A percentile compares a stretch with the other conserved stretches of the same genome.
Conservation (phyloP, 1,139 yeast genomes). For the Lodderomyces oxycetoniae region DNA sequence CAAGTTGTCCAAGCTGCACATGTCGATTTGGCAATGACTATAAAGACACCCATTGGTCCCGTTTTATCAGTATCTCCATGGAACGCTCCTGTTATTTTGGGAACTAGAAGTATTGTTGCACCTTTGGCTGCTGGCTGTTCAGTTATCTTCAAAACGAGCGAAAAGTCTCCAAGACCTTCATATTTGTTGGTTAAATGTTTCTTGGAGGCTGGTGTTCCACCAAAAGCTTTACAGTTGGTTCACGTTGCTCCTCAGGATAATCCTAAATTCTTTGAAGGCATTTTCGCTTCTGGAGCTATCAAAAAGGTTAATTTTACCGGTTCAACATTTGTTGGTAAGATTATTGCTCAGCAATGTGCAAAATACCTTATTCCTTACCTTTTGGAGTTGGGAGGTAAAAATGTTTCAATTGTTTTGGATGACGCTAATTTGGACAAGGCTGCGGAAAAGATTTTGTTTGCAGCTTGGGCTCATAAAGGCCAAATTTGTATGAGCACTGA, state of each 20-base stretch:
- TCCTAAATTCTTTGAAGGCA: slow-evolving; percentile 18
- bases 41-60: slow-evolving; percentile 40
- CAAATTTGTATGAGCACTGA: slow-evolving; percentile 48
- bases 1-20: slow-evolving; percentile 17
- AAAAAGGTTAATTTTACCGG: slow-evolving; percentile 43
- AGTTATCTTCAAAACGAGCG: slow-evolving; percentile 39
- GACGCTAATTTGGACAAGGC: slow-evolving; percentile 33
- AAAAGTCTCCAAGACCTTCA: slow-evolving; percentile 29
- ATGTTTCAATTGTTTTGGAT: slow-evolving; percentile 27
- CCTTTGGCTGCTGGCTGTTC: slow-evolving; percentile 51
- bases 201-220: slow-evolving; percentile 38
- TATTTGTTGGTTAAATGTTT: slow-evolving; percentile 30
- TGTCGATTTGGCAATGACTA: slow-evolving; percentile 26
- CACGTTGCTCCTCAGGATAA: slow-evolving; percentile 27
- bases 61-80: slow-evolving; percentile 44
- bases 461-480: slow-evolving; percentile 41
- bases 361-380: slow-evolving; percentile 32
- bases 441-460: slow-evolving; percentile 26
- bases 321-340: slow-evolving; percentile 34
- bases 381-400: slow-evolving; percentile 45
- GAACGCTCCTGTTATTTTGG: slow-evolving; percentile 45
- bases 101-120: slow-evolving; percentile 34
- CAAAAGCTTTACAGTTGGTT: slow-evolving; percentile 31
- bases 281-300: slow-evolving; percentile 25
- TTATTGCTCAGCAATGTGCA: slow-evolving; percentile 32